phyloP scores from a whole-genome alignment of 495 filamentous ascomycete genomes.

The Tetracladium marchalianum region DNA sequence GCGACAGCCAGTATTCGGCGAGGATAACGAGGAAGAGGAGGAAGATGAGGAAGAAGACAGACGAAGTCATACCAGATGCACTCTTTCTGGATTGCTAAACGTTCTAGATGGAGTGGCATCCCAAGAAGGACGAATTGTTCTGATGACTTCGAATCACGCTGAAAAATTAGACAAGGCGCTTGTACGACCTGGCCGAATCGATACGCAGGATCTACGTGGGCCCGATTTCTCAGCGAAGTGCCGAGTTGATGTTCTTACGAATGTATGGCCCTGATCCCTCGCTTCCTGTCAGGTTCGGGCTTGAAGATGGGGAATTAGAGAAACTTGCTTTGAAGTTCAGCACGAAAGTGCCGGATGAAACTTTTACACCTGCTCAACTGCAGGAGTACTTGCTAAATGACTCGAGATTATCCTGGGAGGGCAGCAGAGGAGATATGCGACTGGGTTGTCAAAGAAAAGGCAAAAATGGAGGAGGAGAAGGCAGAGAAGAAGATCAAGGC shows the following conservation, averaged over 20 bases:
- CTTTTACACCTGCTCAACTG: slow-evolving; percentile 58
- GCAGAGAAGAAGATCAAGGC: slow-evolving; percentile 17
- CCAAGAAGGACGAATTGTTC: slow-evolving; percentile 62
- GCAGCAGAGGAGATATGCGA: slow-evolving; percentile 33
- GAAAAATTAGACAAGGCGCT: slow-evolving; percentile 65
- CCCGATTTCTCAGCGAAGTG: slow-evolving; percentile 28
- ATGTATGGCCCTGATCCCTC: slow-evolving; percentile 24
- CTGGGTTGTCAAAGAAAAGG: slow-evolving; percentile 31
- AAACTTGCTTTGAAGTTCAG: slow-evolving; percentile 41
- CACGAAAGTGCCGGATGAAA: slow-evolving; percentile 36
- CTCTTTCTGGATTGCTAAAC: slow-evolving; percentile 55
- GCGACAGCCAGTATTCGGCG: slow-evolving; percentile 22
- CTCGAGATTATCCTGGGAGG: slow-evolving; percentile 38
- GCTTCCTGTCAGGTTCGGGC: slow-evolving; percentile 21
- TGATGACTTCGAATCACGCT: slow-evolving; percentile 74
- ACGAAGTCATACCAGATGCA: neutral
- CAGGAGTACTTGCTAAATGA: slow-evolving; percentile 52
- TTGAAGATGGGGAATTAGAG: slow-evolving; percentile 24
- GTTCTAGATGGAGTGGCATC: slow-evolving; percentile 67
- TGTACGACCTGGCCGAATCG: slow-evolving; percentile 63
- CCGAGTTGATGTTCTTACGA: slow-evolving; percentile 39
- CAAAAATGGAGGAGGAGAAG: slow-evolving; percentile 23
- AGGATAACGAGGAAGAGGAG: slow-evolving; percentile 17
- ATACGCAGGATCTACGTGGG: slow-evolving; percentile 37
- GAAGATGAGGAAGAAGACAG: neutral